Conservation (phyloP, 306 rosid species). For the Quillaja saponaria region DNA sequence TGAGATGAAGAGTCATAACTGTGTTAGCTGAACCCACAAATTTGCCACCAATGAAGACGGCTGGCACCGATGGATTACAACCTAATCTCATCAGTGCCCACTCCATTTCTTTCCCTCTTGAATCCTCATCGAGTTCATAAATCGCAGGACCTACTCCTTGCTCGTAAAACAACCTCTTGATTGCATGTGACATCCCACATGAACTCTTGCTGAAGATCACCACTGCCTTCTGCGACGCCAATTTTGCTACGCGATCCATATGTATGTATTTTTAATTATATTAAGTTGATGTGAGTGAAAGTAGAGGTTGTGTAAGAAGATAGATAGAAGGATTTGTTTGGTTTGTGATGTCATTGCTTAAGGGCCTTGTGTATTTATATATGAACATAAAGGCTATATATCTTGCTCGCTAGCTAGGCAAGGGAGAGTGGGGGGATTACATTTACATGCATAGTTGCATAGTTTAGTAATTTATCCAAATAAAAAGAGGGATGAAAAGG, state of each 20-base stretch:
- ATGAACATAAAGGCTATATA: constrained; percentile 10
- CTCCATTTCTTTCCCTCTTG: constrained; percentile 81
- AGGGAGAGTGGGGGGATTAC: no score
- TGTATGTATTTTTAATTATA: not conserved
- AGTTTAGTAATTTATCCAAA: constrained; percentile 20
- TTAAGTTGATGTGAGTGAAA: not conserved
- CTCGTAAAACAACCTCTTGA: constrained; percentile 83
- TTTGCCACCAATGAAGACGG: constrained; percentile 84
- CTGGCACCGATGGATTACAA: constrained; percentile 85
- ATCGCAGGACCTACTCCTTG: constrained; percentile 88
- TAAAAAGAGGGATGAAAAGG: constrained; percentile 32
- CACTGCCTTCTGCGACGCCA: constrained; percentile 85
- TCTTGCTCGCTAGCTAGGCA: no score
- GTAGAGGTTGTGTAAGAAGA: constrained; percentile 20
- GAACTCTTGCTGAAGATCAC: constrained; percentile 99
- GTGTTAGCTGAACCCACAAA: constrained; percentile 82
- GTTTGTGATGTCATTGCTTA: constrained; percentile 33
- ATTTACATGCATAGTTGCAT: constrained; percentile 11
- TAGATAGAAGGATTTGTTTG: not conserved
- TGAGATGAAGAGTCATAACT: constrained; percentile 88
- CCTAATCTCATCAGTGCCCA: constrained; percentile 83
- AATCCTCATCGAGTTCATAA: constrained; percentile 79
- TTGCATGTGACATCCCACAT: constrained; percentile 95
- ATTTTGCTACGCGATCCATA: constrained; percentile 74
- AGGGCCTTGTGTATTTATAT: constrained; percentile 29